Conservation (phyloP, 768 basidiomycete genomes). For the Russula compacta region DNA sequence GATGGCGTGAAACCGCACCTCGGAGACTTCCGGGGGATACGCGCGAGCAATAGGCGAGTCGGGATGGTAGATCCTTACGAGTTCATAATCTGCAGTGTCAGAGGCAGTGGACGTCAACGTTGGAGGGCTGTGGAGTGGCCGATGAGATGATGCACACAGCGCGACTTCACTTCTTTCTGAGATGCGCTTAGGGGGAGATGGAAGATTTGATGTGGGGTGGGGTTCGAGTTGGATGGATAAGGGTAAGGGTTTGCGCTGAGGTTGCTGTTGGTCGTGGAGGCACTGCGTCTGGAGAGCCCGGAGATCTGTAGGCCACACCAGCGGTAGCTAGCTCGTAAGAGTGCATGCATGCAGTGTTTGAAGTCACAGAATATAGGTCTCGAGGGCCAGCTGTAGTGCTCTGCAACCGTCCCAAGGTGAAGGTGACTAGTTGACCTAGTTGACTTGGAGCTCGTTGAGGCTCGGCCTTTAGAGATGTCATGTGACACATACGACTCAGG, state of each 20-base stretch:
- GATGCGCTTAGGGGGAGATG: constrained; percentile 30
- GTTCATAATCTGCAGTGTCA: constrained; percentile 55
- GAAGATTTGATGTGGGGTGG: constrained; percentile 34
- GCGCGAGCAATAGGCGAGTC: constrained; percentile 44
- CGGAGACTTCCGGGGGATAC: constrained; percentile 40
- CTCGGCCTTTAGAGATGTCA: not conserved
- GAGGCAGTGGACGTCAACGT: not conserved
- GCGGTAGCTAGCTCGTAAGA: not conserved
- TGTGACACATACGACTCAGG: no score
- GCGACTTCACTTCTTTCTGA: constrained; percentile 30
- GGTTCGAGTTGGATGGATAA: constrained; percentile 27
- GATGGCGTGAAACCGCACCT: constrained; percentile 62
- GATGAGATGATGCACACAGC: constrained; percentile 26
- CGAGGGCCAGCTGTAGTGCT: no score
- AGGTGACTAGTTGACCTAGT: no score
- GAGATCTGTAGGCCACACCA: not conserved
- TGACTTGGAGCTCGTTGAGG: no score
- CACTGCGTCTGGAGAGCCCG: not conserved
- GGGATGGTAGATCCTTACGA: constrained; percentile 72
- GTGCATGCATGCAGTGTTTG: not conserved
- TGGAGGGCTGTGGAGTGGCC: constrained; percentile 10
- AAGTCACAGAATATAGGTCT: not conserved
- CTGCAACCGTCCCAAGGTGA: no score
- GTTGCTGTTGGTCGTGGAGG: constrained; percentile 16
- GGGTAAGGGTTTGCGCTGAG: constrained; percentile 27